Conservation (phyloP, 768 basidiomycete species). For the Xanthoconium purpureum region DNA sequence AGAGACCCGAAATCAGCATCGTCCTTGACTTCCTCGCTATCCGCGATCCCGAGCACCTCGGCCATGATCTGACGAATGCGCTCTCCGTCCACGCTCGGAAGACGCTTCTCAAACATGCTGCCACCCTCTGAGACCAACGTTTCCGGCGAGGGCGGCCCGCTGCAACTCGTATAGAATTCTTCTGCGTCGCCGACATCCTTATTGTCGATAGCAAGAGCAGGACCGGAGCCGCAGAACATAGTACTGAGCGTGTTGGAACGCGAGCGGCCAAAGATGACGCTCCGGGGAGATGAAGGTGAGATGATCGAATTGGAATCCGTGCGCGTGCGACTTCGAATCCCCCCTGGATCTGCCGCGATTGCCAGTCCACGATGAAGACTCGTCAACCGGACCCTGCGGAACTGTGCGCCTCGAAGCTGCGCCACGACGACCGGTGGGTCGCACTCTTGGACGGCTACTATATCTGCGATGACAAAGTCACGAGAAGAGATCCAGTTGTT, state of each 20-base stretch:
- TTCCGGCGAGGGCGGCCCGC: slow-evolving; percentile 33
- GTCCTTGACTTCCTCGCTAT: slow-evolving; percentile 38
- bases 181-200: slow-evolving; percentile 2
- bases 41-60: slow-evolving; percentile 38
- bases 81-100: neutral
- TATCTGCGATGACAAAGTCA: slow-evolving; percentile 48
- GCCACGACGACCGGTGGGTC: slow-evolving; percentile 47
- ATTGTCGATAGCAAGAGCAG: slow-evolving; percentile 5
- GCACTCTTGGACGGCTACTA: slow-evolving; percentile 44
- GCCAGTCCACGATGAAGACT: slow-evolving; percentile 48
- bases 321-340: slow-evolving; percentile 12
- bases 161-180: slow-evolving; percentile 7
- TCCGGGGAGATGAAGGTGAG: slow-evolving; percentile 22
- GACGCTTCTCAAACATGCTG: neutral
- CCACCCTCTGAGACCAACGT: slow-evolving; percentile 39
- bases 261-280: slow-evolving; percentile 29
- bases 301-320: slow-evolving; percentile 30
- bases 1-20: slow-evolving; percentile 46
- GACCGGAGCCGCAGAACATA: neutral
- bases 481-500: slow-evolving; percentile 43
- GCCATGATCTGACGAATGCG: slow-evolving; percentile 42
- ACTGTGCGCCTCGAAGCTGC: slow-evolving; percentile 53
- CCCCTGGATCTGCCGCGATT: slow-evolving; percentile 26
- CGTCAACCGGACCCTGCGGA: slow-evolving; percentile 52
- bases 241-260: slow-evolving; percentile 25